A percentile compares a stretch with the other conserved stretches of the same genome.
phyloP scores from a whole-genome alignment of 495 filamentous ascomycete genomes.

The Xylaria telfairii region DNA sequence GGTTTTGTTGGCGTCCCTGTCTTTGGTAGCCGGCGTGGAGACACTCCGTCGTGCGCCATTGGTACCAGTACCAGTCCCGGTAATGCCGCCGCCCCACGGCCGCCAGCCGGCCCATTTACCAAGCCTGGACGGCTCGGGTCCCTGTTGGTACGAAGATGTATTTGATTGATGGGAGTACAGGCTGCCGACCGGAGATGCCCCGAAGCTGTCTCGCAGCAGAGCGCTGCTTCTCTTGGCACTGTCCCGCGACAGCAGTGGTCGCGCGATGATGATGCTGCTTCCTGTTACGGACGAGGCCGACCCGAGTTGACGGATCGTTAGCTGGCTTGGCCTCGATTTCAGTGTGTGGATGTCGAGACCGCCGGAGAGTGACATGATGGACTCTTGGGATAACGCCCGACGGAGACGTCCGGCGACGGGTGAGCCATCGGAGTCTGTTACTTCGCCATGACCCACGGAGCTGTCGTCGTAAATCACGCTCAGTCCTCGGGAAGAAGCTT shows the following conservation, averaged over 20 bases:
- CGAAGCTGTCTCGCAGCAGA: constrained; percentile 48
- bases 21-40: constrained; percentile 18
- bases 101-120: constrained; percentile 54
- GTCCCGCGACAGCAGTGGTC: constrained; percentile 45
- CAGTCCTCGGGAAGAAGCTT: constrained; percentile 21
- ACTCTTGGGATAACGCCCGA: constrained; percentile 57
- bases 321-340: constrained; percentile 57
- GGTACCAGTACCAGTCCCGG: constrained; percentile 26
- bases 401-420: constrained; percentile 34
- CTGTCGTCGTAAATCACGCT: constrained; percentile 14
- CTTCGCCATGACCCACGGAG: constrained; percentile 24
- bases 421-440: constrained; percentile 22
- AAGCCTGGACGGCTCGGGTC: constrained; percentile 35
- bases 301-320: constrained; percentile 53
- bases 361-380: constrained; percentile 60
- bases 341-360: constrained; percentile 63
- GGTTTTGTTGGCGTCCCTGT: constrained; percentile 26
- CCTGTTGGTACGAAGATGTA: constrained; percentile 34
- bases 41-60: constrained; percentile 12
- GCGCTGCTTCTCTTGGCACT: constrained; percentile 45
- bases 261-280: constrained; percentile 48
- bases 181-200: constrained; percentile 36
- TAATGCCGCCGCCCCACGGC: constrained; percentile 46
- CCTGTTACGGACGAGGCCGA: constrained; percentile 49
- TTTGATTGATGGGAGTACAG: constrained; percentile 27